Evolutionary conservation across 164 flowering plant genomes (phyloP).

Genomic region (Pachysandra terminalis): DNA sequence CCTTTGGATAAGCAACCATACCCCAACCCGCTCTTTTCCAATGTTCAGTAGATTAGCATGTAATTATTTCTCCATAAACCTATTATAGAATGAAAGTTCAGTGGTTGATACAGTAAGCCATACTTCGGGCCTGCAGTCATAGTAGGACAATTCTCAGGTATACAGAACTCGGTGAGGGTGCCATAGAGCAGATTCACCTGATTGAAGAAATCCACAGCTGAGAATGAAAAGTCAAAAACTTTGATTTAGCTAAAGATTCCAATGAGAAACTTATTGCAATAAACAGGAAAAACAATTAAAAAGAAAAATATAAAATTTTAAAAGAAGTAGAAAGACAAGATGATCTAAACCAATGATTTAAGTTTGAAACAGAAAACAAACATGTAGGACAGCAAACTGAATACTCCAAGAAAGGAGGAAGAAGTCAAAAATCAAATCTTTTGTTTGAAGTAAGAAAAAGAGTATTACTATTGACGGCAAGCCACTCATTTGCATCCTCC

Average conservation of each 20-base stretch:
- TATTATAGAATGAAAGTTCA: constrained; percentile 1
- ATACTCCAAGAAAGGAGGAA: background rate
- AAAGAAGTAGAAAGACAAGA: background rate
- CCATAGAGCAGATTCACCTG: constrained; percentile 99
- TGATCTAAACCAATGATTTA: background rate
- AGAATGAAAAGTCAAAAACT: constrained; percentile 30
- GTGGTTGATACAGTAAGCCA: constrained; percentile 16
- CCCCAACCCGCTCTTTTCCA: too few species aligned
- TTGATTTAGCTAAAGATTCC: constrained; percentile 18
- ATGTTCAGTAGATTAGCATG: background rate
- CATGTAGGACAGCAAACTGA: background rate
- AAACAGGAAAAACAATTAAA: background rate
- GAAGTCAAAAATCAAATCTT: background rate
- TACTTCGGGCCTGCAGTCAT: constrained; percentile 99
- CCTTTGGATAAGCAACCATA: too few species aligned
- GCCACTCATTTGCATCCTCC: constrained; percentile 99
- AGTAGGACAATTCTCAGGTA: constrained; percentile 92
- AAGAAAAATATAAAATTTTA: background rate
- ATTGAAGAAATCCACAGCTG: constrained; percentile 99
- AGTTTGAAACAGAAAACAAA: background rate
- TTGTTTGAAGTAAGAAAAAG: background rate
- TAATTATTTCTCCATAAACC: constrained; percentile 3
- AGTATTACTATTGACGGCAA: constrained; percentile 93
- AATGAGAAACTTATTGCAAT: background rate
- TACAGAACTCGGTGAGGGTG: constrained; percentile 98